These are phyloP conservation scores for Phytophthora colocasiae DNA, from an alignment of 352 stramenopile genomes.

Conservation along the genomic window DNA sequence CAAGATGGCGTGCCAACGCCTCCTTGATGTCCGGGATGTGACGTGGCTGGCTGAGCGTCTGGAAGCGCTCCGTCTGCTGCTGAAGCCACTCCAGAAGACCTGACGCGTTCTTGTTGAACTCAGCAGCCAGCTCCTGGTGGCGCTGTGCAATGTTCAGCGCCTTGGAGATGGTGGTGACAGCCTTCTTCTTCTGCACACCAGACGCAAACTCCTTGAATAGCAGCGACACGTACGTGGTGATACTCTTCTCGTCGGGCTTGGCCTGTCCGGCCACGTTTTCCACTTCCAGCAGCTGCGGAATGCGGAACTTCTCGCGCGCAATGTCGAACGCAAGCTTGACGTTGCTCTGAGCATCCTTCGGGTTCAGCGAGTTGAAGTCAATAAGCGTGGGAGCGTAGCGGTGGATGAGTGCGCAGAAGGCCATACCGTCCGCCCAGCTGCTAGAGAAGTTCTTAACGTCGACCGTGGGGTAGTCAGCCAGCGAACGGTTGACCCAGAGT, in stretches of 20 bases:
- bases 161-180: slow-evolving; percentile 90
- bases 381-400: slow-evolving; percentile 89
- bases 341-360: slow-evolving; percentile 72
- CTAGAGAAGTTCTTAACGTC: slow-evolving; percentile 91
- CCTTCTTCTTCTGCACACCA: slow-evolving; percentile 90
- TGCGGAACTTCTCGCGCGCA: slow-evolving; percentile 86
- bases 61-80: slow-evolving; percentile 75
- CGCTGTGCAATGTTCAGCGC: slow-evolving; percentile 91
- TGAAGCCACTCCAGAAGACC: slow-evolving; percentile 79
- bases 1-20: slow-evolving; percentile 64
- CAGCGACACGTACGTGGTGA: slow-evolving; percentile 92
- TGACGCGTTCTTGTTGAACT: slow-evolving; percentile 80
- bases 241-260: slow-evolving; percentile 93
- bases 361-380: slow-evolving; percentile 79
- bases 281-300: slow-evolving; percentile 89
- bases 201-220: slow-evolving; percentile 93
- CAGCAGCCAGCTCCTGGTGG: slow-evolving; percentile 80
- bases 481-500: slow-evolving; percentile 90
- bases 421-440: slow-evolving; percentile 89
- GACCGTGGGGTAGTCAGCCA: slow-evolving; percentile 85
- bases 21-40: slow-evolving; percentile 77
- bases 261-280: slow-evolving; percentile 82
- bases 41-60: slow-evolving; percentile 71
- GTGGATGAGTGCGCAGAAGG: slow-evolving; percentile 92
- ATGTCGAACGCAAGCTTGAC: slow-evolving; percentile 88